phyloP scores from a whole-genome alignment of 352 stramenopile species.

The Globisporangium abappressorium region DNA sequence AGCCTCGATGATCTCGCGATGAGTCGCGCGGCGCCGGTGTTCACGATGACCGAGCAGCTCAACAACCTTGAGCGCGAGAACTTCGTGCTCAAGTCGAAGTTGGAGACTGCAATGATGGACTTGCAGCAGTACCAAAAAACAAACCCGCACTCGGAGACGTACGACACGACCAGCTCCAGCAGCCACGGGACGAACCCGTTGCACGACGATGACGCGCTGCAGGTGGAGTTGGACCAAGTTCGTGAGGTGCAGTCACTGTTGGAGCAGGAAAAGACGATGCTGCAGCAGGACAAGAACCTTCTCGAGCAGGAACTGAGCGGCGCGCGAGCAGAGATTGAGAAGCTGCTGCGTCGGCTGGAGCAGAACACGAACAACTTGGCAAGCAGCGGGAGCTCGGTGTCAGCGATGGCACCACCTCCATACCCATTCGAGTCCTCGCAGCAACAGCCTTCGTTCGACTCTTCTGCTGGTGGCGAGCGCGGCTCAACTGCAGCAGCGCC shows the following conservation, averaged over 20 bases:
- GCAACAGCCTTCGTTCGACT: slow-evolving; percentile 2
- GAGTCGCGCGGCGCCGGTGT: slow-evolving; percentile 35
- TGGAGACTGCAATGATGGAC: slow-evolving; percentile 35
- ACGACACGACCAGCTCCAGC: slow-evolving; percentile 46
- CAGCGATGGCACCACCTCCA: slow-evolving; percentile 4
- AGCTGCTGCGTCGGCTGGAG: slow-evolving; percentile 30
- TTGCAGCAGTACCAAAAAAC: slow-evolving; percentile 36
- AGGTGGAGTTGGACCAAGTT: slow-evolving; percentile 45
- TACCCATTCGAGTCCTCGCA: slow-evolving; percentile 9
- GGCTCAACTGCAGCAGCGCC: slow-evolving; percentile 18
- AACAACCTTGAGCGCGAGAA: slow-evolving; percentile 76
- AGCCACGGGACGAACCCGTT: slow-evolving; percentile 18
- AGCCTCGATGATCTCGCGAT: slow-evolving; percentile 16
- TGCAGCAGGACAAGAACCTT: slow-evolving; percentile 23
- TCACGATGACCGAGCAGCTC: slow-evolving; percentile 71
- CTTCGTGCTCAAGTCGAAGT: slow-evolving; percentile 59
- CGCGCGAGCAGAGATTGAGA: slow-evolving; percentile 34
- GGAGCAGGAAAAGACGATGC: slow-evolving; percentile 26
- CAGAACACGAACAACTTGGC: slow-evolving; percentile 6
- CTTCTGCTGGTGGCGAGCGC: slow-evolving; percentile 5
- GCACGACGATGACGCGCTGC: slow-evolving; percentile 2
- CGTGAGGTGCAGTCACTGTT: slow-evolving; percentile 17
- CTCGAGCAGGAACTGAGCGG: slow-evolving; percentile 41
- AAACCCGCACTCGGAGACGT: slow-evolving; percentile 31
- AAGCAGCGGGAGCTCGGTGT: not conserved